A percentile compares a stretch with the other conserved stretches of the same genome.
phyloP scores from a whole-genome alignment of 2,329 filamentous ascomycete genomes.

The Fusarium agapanthi region DNA sequence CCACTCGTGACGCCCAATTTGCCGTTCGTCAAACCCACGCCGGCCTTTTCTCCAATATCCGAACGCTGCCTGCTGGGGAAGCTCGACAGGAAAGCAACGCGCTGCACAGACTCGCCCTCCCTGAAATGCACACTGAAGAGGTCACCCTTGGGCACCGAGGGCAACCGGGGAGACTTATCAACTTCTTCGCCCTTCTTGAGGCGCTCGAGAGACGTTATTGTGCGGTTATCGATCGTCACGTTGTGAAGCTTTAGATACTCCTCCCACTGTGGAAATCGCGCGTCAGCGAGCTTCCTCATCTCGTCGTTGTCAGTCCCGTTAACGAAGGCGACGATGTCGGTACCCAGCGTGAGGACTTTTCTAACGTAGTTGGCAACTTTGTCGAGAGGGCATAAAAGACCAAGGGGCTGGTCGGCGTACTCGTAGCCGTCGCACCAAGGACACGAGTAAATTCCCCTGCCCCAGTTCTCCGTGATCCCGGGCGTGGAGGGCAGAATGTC shows the following conservation, averaged over 20 bases:
- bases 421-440: slow-evolving; percentile 72
- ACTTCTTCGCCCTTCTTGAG: slow-evolving; percentile 50
- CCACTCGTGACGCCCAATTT: slow-evolving; percentile 54
- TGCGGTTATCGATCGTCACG: slow-evolving; percentile 64
- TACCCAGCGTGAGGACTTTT: slow-evolving; percentile 64
- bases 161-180: slow-evolving; percentile 52
- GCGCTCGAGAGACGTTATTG: slow-evolving; percentile 58
- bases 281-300: slow-evolving; percentile 49
- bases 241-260: slow-evolving; percentile 59
- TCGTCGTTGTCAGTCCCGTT: slow-evolving; percentile 66
- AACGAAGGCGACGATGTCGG: slow-evolving; percentile 64
- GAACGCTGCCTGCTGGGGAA: slow-evolving; percentile 59
- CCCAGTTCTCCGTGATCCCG: slow-evolving; percentile 64
- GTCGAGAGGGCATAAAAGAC: slow-evolving; percentile 58
- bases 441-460: slow-evolving; percentile 69
- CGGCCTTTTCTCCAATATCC: slow-evolving; percentile 55
- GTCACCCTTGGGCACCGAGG: slow-evolving; percentile 60
- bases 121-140: slow-evolving; percentile 63
- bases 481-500: slow-evolving; percentile 65
- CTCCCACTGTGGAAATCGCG: slow-evolving; percentile 56
- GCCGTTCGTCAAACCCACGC: slow-evolving; percentile 55
- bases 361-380: slow-evolving; percentile 56
- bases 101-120: slow-evolving; percentile 54
- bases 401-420: slow-evolving; percentile 66
- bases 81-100: slow-evolving; percentile 62